Evolutionary conservation across 139 green algal species (phyloP), one percentile per base, ranked within the genome.

Genomic region (Spirogloea muscicola): DNA sequence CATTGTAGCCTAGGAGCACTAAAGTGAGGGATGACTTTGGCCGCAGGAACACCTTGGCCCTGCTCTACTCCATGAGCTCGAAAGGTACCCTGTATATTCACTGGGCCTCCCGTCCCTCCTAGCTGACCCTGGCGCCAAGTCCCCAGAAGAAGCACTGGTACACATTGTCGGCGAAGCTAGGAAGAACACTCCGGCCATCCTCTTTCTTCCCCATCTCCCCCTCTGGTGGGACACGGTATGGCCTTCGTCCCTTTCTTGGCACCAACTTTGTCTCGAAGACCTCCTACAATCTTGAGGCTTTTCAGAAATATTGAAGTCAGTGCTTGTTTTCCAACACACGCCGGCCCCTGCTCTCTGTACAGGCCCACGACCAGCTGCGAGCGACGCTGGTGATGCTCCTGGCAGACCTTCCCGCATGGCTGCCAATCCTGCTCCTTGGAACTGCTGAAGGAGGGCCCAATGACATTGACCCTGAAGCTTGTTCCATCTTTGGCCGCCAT

Each of bases 111-210:
- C 92, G 1, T 81, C 80, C 1, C 86, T 97, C 37, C 81, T 97
- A 36, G 79, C 89, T 9, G 87, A 93, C 49, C 77, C 84, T 1
- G 86, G 84, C 18, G 82, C 77, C 46, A 87, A 90, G 31, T 88
- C 79, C n/a, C 82, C 90, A 1, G 92, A 97, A 72, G 92, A 97
- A 80, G 92, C 91, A 31, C 77, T 97, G 44, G 91, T 97, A 74
- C 84, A 85, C 36, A 86, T 86, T 0, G 77, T 97, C 39, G 78
- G 86, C 31, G 92, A 97, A 69, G 92, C 92, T 7, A 75, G 88
- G 9, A 77, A 88, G 1, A 87, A 87, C 1, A 87, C 92, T 3
- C 92, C 92, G 9, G 85, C 90, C 10, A 73, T 97, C 29, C 84
- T 97, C 46, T 96, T 87, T 84, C 86, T 96, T 58, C 92, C 92